Conservation (phyloP, 2,329 filamentous ascomycete species). For the Ilyonectria mors-panacis region DNA sequence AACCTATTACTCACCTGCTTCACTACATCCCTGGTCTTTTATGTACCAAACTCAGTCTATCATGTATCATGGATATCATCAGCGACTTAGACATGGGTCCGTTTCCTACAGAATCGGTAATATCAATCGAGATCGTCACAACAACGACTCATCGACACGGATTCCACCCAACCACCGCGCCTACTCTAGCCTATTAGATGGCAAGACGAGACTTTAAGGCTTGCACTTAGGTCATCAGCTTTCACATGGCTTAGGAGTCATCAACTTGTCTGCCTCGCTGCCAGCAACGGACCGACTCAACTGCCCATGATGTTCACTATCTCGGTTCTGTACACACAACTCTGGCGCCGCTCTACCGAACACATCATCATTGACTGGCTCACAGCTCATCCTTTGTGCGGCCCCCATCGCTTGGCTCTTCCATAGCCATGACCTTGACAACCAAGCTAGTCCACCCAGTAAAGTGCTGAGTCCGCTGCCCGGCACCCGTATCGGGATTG, state of each 20-base stretch:
- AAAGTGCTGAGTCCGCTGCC: slow-evolving; percentile 98
- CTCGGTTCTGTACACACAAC: slow-evolving; percentile 17
- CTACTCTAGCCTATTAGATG: neutral
- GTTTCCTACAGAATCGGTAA: neutral
- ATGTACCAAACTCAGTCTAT: neutral
- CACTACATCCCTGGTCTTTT: neutral
- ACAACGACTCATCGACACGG: neutral
- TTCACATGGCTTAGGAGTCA: slow-evolving; percentile 21
- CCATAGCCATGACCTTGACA: slow-evolving; percentile 97
- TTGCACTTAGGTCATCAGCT: slow-evolving; percentile 15
- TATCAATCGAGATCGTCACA: slow-evolving; percentile 17
- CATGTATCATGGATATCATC: neutral
- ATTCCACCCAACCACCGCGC: neutral
- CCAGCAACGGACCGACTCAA: slow-evolving; percentile 21
- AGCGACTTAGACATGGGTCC: neutral
- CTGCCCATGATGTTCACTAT: neutral
- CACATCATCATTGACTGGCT: slow-evolving; percentile 26
- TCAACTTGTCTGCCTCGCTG: neutral
- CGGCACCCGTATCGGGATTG: slow-evolving; percentile 90
- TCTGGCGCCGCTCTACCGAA: slow-evolving; percentile 6
- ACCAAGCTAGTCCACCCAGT: slow-evolving; percentile 99
- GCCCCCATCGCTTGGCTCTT: slow-evolving; percentile 68
- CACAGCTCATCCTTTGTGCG: slow-evolving; percentile 65
- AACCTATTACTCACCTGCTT: neutral
- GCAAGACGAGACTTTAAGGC: neutral